phyloP scores from a whole-genome alignment of 169 alveolate species.

The Eimeria zaria region DNA sequence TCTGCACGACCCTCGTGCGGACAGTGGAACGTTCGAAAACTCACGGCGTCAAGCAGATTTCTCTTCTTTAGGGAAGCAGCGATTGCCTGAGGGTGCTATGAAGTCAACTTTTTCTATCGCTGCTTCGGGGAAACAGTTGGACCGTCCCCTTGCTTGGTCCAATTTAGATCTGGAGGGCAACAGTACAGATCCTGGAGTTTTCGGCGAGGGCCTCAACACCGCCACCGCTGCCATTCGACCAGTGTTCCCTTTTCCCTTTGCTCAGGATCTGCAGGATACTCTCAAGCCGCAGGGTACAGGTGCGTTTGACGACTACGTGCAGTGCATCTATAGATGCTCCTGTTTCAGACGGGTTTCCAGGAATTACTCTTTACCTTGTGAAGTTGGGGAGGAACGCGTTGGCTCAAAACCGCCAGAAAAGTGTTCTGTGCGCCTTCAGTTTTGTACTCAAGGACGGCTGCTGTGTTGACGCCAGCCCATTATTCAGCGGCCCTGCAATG shows the following conservation, averaged over 20 bases:
- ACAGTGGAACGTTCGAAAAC: background rate
- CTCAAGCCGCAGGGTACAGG: background rate
- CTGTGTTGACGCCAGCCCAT: slow-evolving; percentile 53
- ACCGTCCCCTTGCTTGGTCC: background rate
- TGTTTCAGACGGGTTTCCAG: background rate
- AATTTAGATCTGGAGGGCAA: background rate
- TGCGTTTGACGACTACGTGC: background rate
- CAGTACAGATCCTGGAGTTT: slow-evolving; percentile 12
- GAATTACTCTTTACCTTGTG: background rate
- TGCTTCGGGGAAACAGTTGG: background rate
- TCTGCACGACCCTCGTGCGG: background rate
- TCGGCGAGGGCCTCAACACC: slow-evolving; percentile 26
- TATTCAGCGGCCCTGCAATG: slow-evolving; percentile 26
- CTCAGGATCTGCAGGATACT: slow-evolving; percentile 4
- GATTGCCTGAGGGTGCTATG: background rate
- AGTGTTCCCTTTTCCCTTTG: background rate
- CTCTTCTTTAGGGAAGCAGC: background rate
- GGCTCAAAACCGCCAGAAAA: background rate
- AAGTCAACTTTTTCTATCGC: background rate
- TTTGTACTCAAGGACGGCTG: background rate
- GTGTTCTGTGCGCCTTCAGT: slow-evolving; percentile 26
- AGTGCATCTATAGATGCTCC: background rate
- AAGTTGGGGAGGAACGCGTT: background rate
- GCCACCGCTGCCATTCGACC: background rate
- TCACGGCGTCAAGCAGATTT: background rate